Conservation (phyloP, 441 rosid genomes). For the Bruguiera hainesii region DNA sequence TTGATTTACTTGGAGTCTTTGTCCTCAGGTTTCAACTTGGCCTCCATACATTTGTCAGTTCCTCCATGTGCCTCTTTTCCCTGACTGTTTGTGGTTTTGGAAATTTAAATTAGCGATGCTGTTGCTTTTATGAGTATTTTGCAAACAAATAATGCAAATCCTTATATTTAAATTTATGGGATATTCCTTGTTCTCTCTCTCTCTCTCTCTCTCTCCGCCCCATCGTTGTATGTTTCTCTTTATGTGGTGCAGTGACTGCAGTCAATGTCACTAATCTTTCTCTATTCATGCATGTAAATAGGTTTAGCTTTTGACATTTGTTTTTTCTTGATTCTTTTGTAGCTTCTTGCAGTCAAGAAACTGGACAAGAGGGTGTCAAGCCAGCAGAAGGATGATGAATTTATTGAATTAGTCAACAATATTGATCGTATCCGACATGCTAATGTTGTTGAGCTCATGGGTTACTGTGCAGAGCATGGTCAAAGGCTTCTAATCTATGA, state of each 20-base stretch:
- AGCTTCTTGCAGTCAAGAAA: conserved; percentile 94
- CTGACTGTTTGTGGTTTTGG: background rate
- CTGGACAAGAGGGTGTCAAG: conserved; percentile 62
- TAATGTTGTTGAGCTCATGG: conserved; percentile 79
- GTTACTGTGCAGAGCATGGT: conserved; percentile 94
- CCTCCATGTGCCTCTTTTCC: conserved; percentile 1
- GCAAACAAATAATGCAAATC: too few relatives aligned
- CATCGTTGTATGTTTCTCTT: too few relatives aligned
- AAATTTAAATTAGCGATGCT: background rate
- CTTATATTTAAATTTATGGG: too few relatives aligned
- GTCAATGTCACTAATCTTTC: background rate
- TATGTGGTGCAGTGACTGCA: too few relatives aligned
- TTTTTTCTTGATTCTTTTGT: conserved; percentile 25
- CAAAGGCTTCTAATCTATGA: conserved; percentile 86
- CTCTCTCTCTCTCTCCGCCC: too few relatives aligned
- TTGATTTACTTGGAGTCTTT: background rate
- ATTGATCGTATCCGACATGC: conserved; percentile 79
- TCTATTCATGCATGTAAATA: background rate
- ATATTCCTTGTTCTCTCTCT: too few relatives aligned
- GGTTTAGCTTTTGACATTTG: conserved; percentile 15
- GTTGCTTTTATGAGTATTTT: background rate
- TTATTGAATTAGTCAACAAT: conserved; percentile 70
- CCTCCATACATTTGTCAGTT: background rate
- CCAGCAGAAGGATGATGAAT: conserved; percentile 71
- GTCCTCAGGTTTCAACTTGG: background rate